Evolutionary conservation across 129 eudicot genomes (phyloP), one percentile per base, ranked within the genome.

Genomic region (Lactuca sativa): DNA sequence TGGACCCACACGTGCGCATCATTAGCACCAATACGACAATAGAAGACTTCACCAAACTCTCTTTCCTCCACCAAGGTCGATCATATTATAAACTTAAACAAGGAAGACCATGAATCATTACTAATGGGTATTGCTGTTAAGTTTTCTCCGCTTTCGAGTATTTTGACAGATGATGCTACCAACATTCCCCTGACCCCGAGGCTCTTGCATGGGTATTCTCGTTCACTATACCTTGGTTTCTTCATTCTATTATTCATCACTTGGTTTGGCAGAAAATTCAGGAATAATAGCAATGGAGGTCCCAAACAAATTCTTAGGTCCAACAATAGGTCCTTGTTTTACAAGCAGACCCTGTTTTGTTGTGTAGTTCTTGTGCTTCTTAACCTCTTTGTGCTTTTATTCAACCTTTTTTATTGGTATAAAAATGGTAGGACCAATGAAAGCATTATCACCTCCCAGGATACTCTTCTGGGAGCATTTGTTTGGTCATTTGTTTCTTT

Each of bases 401-500:
- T 82, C 62, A 67, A 69, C 73, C 74, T 70, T 47, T 76, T 85
- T 33, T 81, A 75, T 70, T 91, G 83, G 92, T 77, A 69, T 70
- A 68, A 37, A 61, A 81, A 16, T 85, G 95, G 87, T 61, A 81
- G 83, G 90, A 68, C 80, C 37, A 78, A 85, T 57, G 92, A 79
- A 72, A 85, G 74, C 64, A 71, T 81, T 37, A 48, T 74, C 2
- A 60, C 75, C 30, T 49, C 83, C 43, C 38, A 54, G 48, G 88
- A 80, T 79, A 74, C 84, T 13, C 47, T 63, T 41, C 49, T 81
- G 1, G 73, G 82, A 74, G 38, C 82, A 12, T 25, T 88, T 48
- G 76, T 86, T 62, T 88, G 92, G 95, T 68, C 86, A 25, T 70
- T 61, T n/a, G 53, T 91, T 34, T 82, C 71, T 64, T 73, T 70